Evolutionary conservation across 2,329 filamentous ascomycete genomes (phyloP).

Genomic region (Clarireedia sp.): DNA sequence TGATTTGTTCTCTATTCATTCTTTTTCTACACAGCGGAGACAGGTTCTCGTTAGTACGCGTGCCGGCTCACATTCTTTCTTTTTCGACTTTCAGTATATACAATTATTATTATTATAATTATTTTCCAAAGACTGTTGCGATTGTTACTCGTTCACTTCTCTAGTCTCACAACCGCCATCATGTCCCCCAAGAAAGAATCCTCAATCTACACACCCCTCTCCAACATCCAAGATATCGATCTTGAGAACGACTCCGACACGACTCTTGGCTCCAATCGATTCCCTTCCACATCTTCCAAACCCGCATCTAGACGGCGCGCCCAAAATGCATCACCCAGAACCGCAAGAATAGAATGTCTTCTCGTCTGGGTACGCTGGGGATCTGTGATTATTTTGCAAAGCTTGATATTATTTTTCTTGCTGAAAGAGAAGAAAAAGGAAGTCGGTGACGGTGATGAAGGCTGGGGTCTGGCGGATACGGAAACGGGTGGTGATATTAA

Average conservation of each 20-base stretch:
- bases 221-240: constrained; percentile 14
- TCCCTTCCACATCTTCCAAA: too few species aligned
- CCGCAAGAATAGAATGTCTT: too few species aligned
- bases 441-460: constrained; percentile 11
- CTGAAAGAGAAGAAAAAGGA: too few species aligned
- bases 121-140: neutral
- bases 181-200: neutral
- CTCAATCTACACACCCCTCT: neutral
- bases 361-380: constrained; percentile 27
- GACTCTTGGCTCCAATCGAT: constrained; percentile 17
- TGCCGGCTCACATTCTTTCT: too few species aligned
- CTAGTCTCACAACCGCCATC: neutral
- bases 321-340: too few species aligned
- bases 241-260: constrained; percentile 22
- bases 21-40: neutral
- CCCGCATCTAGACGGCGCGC: too few species aligned
- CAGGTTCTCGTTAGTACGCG: neutral
- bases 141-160: neutral
- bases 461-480: constrained; percentile 15
- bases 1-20: neutral
- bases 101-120: too few species aligned
- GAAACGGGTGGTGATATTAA: constrained; percentile 31
- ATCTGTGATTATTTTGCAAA: constrained; percentile 23
- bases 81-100: too few species aligned
- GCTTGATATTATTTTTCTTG: constrained; percentile 24